A percentile compares a stretch with the other conserved stretches of the same genome.
These are phyloP conservation scores for Candida chilensis DNA, from an alignment of 805 yeast genomes.

Conservation along the genomic window DNA sequence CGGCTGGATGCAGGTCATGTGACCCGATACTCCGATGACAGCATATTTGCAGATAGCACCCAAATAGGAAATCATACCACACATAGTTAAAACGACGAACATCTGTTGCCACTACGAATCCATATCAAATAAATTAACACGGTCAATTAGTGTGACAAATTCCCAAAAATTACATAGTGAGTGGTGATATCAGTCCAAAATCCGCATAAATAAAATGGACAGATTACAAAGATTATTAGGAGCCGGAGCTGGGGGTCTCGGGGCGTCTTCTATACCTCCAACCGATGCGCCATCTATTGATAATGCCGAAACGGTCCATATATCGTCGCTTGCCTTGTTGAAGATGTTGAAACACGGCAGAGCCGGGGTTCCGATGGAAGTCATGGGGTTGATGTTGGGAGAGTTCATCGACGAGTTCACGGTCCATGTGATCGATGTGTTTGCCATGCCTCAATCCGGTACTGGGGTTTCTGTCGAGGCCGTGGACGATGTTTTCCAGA, in stretches of 20 bases:
- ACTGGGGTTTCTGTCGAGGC: slow-evolving; percentile 99
- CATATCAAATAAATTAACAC: no score
- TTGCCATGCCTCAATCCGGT: slow-evolving; percentile 99
- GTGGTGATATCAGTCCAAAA: no score
- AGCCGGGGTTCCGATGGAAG: slow-evolving; percentile 75
- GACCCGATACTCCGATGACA: no score
- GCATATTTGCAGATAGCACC: no score
- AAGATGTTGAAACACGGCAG: slow-evolving; percentile 98
- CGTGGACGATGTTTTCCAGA: slow-evolving; percentile 97
- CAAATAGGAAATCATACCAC: no score
- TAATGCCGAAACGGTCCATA: slow-evolving; percentile 92
- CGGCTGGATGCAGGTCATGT: no score
- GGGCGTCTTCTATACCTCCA: slow-evolving; percentile 35
- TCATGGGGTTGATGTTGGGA: slow-evolving; percentile 97
- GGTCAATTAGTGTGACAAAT: no score
- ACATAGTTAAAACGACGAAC: no score
- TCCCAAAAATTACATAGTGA: no score
- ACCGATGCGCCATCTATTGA: slow-evolving; percentile 82
- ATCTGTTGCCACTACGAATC: no score
- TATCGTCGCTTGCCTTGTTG: slow-evolving; percentile 87
- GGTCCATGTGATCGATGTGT: slow-evolving; percentile 93
- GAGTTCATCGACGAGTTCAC: slow-evolving; percentile 97
- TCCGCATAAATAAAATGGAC: slow-evolving; percentile 29
- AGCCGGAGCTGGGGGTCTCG: slow-evolving; percentile 30
- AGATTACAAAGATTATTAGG: slow-evolving; percentile 40